Evolutionary conservation across 192 early-diverging fungal species (phyloP).

Genomic region (Globomyces pollinis-pini): DNA sequence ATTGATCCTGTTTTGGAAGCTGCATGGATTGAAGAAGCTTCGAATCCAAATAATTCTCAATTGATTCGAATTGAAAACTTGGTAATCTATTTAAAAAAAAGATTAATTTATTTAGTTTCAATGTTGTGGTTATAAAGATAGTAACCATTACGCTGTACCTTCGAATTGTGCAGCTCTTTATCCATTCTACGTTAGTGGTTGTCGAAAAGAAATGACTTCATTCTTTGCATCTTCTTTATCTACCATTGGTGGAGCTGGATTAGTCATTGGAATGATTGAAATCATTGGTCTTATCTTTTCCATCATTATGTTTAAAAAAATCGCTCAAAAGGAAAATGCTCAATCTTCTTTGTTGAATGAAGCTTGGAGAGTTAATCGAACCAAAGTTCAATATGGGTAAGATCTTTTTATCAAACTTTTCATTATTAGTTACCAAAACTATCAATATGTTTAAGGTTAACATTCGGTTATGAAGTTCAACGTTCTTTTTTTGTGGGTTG

Average conservation of each 20-base stretch:
- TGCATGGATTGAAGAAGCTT: conserved; percentile 57
- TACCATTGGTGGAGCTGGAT: conserved; percentile 44
- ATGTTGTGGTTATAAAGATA: conserved; percentile 41
- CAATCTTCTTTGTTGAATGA: conserved; percentile 38
- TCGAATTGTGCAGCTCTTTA: conserved; percentile 17
- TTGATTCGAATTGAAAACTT: conserved; percentile 2
- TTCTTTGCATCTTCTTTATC: conserved; percentile 24
- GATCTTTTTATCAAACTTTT: too few species aligned
- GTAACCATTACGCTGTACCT: conserved; percentile 25
- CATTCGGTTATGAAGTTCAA: too few species aligned
- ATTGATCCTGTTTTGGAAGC: conserved; percentile 62
- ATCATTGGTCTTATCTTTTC: conserved; percentile 39
- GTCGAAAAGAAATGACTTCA: conserved; percentile 17
- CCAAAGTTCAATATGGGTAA: conserved; percentile 48
- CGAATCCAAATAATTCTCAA: neutral
- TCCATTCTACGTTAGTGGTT: conserved; percentile 13
- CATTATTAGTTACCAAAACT: conserved; percentile 33
- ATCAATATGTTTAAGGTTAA: conserved; percentile 47
- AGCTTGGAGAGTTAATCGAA: conserved; percentile 50
- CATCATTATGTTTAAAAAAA: conserved; percentile 42
- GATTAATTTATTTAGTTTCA: conserved; percentile 22
- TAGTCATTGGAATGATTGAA: conserved; percentile 47
- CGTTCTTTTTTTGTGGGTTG: too few species aligned
- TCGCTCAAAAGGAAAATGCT: conserved; percentile 37
- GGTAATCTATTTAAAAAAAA: conserved; percentile 5